Evolutionary conservation across 2,329 filamentous ascomycete genomes (phyloP), one percentile per base, ranked within the genome.

Genomic region (Macroventuria anomochaeta): DNA sequence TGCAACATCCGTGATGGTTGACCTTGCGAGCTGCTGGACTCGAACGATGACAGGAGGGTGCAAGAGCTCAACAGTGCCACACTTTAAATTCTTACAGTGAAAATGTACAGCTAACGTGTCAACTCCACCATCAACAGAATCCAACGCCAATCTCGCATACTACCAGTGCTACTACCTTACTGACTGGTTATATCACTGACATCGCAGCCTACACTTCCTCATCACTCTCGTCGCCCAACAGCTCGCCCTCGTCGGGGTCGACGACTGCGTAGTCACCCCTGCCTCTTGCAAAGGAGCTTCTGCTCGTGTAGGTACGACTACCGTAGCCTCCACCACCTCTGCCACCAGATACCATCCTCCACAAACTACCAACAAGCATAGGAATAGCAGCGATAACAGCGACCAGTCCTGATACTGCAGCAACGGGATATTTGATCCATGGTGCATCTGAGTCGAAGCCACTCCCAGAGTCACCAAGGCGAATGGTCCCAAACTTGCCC

Each of bases 221-320:
- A 61, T 97, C 93, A 63, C 91, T 92, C 55, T 96, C 93, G 63
- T 97, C 93, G 0, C 95, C 95, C 29, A 99, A 78, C 63, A 99
- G 79, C 79, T 97, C 93, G 41, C 93, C 93, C 73, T 97, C 95
- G 71, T 97, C 95, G 43, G 95, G 90, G 67, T 96, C 92, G 44
- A 96, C 91, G 67, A 88, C 83, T 13, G 88, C 85, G 74, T 97
- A 97, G 74, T 96, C 91, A n/a, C 89, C 88, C 50, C 90, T 84
- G 1, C 91, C 89, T 51, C 92, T 85, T 5, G 92, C 89, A 76
- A 99, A 99, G 57, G 90, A 93, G 68, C 90, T 90, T 54, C 96
- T 82, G 42, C 90, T 96, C 13, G 92, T 95, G 73, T 96, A 99
- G 50, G 88, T 86, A 55, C 89, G 81, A 31, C 84, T 82, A n/a